Base-by-base conservation (phyloP, 257 asterid species). In the Nicotiana benthamiana region DNA sequence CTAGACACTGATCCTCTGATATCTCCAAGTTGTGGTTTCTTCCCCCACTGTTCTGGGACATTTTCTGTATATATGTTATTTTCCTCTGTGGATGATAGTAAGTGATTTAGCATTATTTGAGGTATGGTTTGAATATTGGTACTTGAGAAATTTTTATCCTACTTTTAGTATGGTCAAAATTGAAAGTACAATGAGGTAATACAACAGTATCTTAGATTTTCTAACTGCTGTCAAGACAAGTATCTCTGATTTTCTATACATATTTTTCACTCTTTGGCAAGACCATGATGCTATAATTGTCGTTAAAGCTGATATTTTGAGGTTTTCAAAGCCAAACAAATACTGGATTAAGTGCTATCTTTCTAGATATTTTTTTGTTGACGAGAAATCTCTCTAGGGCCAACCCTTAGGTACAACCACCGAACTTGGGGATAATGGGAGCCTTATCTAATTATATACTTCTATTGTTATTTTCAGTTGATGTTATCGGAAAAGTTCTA, bases 291-390 rank as follows among this genome's bases (percentile, higher is more conserved):
- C 86, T 70, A 85, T 95, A 81, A 83, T 93, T 75, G 97, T 85
- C n/a, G 82, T 91, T 84, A 91, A 87, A 87, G 97, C 94, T 13
- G 98, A 98, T 83, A 86, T 62, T 64, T 84, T 95, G 77, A 95
- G 93, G 82, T 91, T 90, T 87, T 79, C 93, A 57, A 91, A 90
- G 83, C 98, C 98, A 67, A 91, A 91, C 84, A 94, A 94, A 83
- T 94, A 92, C 75, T 93, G 98, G 98, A 89, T 94, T 83, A 98
- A 94, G 36, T 36, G 76, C 80, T 79, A 12, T 70, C 77, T 68
- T 68, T 68, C 76, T 67, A 67, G 18, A 67, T 28, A 28, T 28
- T 28, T 28, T 28, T 28, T 28, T 28, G 32, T 4, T 28, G 32
- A 28, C 32, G 32, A 28, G 32, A 28, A 28, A 2, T 28, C 32